Evolutionary conservation across 192 early-diverging fungal species (phyloP), one percentile per base, ranked within the genome.

Genomic region (Entomortierella chlamydospora): DNA sequence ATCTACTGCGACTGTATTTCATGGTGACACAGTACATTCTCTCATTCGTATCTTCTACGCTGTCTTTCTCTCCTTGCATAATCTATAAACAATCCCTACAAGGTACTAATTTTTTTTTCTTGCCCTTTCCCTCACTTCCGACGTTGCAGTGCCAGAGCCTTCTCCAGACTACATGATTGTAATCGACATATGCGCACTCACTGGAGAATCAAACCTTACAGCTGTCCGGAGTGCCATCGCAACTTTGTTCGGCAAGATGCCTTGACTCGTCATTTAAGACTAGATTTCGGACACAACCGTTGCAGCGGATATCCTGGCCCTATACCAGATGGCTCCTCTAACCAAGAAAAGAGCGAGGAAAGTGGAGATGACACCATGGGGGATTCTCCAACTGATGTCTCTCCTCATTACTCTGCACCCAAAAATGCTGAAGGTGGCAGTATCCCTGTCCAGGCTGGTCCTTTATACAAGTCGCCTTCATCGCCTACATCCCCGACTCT

Each of bases 111-210:
- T 37, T 37, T 37, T 10, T 37, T 37, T 37, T 37, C 4, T 7
- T 10, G 4, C 34, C 10, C 34, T 37, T 10, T 37, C 34, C 10
- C 34, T 37, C 34, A 7, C 34, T 37, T 37, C 34, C 10, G 4
- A 7, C 34, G 4, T 37, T 50, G 4, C 52, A 79, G 76, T 34
- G 76, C 76, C 7, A 49, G 76, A 33, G 76, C 76, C 13, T 94
- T 94, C 70, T 91, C 87, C 33, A 86, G 92, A 52, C 89, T 92
- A 69, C 91, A 92, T 60, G 92, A 94, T 70, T 74, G 91, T 12
- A 92, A 93, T 62, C 83, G 93, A 4, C 93, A 94, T 64, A 87
- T 89, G 78, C 89, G 91, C 60, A 91, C 92, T 4, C 93, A 94
- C 64, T 88, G 88, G 63, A 89, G 92, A 13, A 81, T 88, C 51